Base-by-base conservation (phyloP, 805 yeast species). In the Sungouiozyma intestinalis region DNA sequence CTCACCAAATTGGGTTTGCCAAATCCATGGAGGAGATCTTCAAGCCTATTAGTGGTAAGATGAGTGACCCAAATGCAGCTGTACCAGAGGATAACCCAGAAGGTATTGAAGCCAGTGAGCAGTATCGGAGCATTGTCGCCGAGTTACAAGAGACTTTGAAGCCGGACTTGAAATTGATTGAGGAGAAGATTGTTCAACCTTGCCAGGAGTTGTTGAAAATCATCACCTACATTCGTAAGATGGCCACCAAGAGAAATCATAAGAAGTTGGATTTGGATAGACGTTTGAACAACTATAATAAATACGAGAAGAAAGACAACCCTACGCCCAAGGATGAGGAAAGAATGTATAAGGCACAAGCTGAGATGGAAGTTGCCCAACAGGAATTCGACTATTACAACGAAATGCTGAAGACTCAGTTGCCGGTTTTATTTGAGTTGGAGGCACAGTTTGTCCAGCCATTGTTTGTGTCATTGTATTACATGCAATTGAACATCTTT, bases 311-410 rank as follows among this genome's bases (percentile, higher is more conserved):
- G 38, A 90, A 87, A 69, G 80, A 83, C 58, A 95, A 90, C 53
- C 77, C 79, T 48, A 78, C 82, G 3, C 74, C 82, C 34, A 92
- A 88, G 66, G 96, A 86, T 57, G 98, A 92, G 64, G 95, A 92
- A 67, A 81, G 70, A 58, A 66, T 85, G 72, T 92, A 85, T 71
- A 76, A 75, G 55, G 87, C 88, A 6, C 95, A 92, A 64, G 90
- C 88, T 20, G 94, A 85, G 43, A 77, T 85, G 48, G 85, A 81
- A 52, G 74, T 85, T 52, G 97, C 98, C 3, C 88, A 83, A 58
- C 95, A 92, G 64, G 98, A 92, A 64, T 92, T 77, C 64, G 94
- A 90, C 61, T 92, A 90, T 68, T 92, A 84, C 69, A 94, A 92
- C 65, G 94, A 92, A 48, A 78, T 92, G 85, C 72, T 94, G 64